Evolutionary conservation across 1,139 yeast species (phyloP).

Genomic region (Candida mesenterica): DNA sequence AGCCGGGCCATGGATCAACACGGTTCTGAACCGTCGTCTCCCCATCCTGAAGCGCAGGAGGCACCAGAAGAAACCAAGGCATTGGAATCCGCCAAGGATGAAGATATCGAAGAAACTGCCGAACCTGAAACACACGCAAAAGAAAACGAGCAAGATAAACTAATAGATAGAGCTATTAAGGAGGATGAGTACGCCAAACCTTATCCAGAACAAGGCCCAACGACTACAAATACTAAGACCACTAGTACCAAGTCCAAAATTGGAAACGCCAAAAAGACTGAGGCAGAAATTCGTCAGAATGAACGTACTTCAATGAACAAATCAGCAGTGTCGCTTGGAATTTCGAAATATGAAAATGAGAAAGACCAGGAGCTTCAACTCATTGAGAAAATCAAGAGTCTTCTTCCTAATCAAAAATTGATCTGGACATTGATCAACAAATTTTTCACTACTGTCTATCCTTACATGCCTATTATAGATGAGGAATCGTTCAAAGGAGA

Average conservation of each 20-base stretch:
- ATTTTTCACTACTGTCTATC: slow-evolving; percentile 46
- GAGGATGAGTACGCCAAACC: no score
- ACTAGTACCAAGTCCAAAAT: no score
- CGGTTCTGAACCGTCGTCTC: not conserved
- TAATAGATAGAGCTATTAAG: not conserved
- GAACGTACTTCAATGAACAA: slow-evolving; percentile 17
- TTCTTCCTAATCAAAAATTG: slow-evolving; percentile 38
- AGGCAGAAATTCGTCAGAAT: not conserved
- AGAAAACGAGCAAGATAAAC: not conserved
- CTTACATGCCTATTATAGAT: slow-evolving; percentile 52
- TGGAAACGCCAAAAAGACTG: not conserved
- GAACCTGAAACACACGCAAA: not conserved
- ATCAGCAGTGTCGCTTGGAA: slow-evolving; percentile 29
- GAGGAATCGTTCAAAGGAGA: slow-evolving; percentile 30
- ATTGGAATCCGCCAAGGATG: not conserved
- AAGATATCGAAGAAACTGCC: not conserved
- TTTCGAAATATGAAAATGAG: slow-evolving; percentile 31
- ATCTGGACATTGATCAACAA: slow-evolving; percentile 30
- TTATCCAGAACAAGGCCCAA: not conserved
- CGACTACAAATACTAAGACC: not conserved
- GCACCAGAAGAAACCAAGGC: slow-evolving; percentile 1
- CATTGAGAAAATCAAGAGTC: slow-evolving; percentile 24
- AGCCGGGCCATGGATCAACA: slow-evolving; percentile 12
- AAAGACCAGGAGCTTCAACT: slow-evolving; percentile 27
- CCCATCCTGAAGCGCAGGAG: slow-evolving; percentile 10